A percentile compares a stretch with the other conserved stretches of the same genome.
These are phyloP conservation scores for Phanerochaete carnosa DNA, from an alignment of 768 basidiomycete species.

Conservation along the genomic window DNA sequence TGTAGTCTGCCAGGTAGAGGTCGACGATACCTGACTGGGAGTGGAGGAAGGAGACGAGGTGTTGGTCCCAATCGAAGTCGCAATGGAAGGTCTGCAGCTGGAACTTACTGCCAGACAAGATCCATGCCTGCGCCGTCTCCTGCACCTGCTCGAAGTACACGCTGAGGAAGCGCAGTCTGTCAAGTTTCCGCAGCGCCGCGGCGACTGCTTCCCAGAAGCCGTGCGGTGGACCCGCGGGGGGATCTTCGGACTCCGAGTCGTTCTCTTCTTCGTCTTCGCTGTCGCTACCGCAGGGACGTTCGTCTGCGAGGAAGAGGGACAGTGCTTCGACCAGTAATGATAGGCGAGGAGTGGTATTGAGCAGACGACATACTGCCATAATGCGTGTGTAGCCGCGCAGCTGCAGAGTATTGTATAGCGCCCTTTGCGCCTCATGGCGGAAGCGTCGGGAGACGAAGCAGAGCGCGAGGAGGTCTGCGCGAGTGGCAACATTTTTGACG, in stretches of 20 bases:
- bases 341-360: constrained; percentile 45
- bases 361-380: constrained; percentile 43
- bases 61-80: constrained; percentile 61
- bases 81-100: constrained; percentile 60
- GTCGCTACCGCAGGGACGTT: not conserved
- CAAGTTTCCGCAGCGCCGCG: constrained; percentile 43
- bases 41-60: constrained; percentile 52
- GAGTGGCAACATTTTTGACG: constrained; percentile 47
- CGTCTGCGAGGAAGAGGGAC: constrained; percentile 42
- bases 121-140: constrained; percentile 33
- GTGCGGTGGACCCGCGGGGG: constrained; percentile 24
- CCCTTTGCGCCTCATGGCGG: constrained; percentile 50
- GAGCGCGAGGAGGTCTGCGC: constrained; percentile 51
- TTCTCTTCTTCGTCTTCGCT: constrained; percentile 13
- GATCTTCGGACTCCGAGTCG: constrained; percentile 23
- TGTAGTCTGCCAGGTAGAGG: constrained; percentile 39
- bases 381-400: constrained; percentile 39
- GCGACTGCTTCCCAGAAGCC: constrained; percentile 52
- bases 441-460: constrained; percentile 58
- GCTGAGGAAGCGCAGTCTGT: constrained; percentile 48
- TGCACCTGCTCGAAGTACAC: constrained; percentile 35
- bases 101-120: constrained; percentile 41
- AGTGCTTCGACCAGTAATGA: constrained; percentile 50
- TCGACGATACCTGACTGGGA: constrained; percentile 45
- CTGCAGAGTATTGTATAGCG: constrained; percentile 57